phyloP scores from a whole-genome alignment of 1,284 basidiomycete species.

The Vanrija sp. region DNA sequence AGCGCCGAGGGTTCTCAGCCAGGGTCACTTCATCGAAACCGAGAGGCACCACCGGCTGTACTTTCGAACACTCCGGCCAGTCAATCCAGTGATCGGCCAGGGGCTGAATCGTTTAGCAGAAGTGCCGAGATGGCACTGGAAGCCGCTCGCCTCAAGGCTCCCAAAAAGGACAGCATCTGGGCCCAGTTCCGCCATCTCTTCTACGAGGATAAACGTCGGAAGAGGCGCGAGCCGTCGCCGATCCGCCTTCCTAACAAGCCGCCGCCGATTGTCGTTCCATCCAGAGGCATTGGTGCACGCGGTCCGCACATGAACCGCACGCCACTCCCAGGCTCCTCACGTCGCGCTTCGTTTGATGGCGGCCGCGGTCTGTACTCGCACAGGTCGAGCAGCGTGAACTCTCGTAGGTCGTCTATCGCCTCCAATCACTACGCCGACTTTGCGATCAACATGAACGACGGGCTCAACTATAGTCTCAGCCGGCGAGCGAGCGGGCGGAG shows the following conservation, averaged over 20 bases:
- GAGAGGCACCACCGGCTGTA: too few relatives aligned
- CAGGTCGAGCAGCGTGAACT: constrained; percentile 48
- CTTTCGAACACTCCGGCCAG: too few relatives aligned
- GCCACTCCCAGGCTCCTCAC: constrained; percentile 16
- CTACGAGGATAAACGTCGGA: constrained; percentile 49
- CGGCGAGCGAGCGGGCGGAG: constrained; percentile 40
- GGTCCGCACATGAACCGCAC: constrained; percentile 25
- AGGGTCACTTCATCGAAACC: too few relatives aligned
- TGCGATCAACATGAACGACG: constrained; percentile 31
- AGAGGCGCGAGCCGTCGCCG: constrained; percentile 30
- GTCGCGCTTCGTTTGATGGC: constrained; percentile 34
- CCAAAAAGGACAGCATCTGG: constrained; percentile 49
- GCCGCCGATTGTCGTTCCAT: constrained; percentile 25
- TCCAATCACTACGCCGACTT: constrained; percentile 35
- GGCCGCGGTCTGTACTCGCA: constrained; percentile 36
- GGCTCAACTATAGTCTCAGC: constrained; percentile 24
- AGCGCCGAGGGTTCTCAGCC: background rate
- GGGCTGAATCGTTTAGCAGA: too few relatives aligned
- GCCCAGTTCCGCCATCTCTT: constrained; percentile 52
- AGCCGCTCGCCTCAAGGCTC: constrained; percentile 7
- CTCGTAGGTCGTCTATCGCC: constrained; percentile 43
- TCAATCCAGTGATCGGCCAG: too few relatives aligned
- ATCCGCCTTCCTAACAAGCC: background rate
- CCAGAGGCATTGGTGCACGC: constrained; percentile 31
- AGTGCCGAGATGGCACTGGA: too few relatives aligned